Base-by-base conservation (phyloP, 2,329 filamentous ascomycete species). In the Claviceps monticola region DNA sequence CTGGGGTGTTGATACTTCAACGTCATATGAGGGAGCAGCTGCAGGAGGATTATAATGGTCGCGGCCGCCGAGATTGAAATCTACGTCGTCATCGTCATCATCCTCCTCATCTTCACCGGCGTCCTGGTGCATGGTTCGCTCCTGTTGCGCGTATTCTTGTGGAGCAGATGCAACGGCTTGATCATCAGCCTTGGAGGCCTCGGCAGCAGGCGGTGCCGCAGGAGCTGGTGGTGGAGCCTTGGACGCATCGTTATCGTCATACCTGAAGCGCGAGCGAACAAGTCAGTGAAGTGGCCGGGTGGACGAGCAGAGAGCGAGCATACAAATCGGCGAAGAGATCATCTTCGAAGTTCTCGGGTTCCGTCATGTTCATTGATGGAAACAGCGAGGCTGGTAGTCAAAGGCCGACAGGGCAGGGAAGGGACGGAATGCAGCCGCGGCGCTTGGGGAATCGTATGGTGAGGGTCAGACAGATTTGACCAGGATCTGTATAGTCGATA, bases 271-370 rank as follows among this genome's bases (percentile, higher is more conserved):
- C 29, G 48, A 5, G n/a, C 42, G 13, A 23, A 48, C 57, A 41
- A 56, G 56, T 45, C 26, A 49, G 21, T 14, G 14, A 49, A 45
- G 43, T 17, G 8, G 11, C 4, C 11, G 1, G 7, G 13, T 11
- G 5, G 47, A 13, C 14, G 26, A 8, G 7, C 26, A 21, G 13
- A 11, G 2, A 16, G 8, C 26, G 7, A 19, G 3, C 88, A 71
- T 74, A 95, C 89, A 95, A 80, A 71, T 95, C 90, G 62, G 89
- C 89, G 69, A 95, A 95, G 70, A 95, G 86, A 76, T 95, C 89
- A 64, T 95, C 90, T 60, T 95, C 89, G 59, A 88, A 83, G 59
- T 87, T 86, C 63, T 90, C 86, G 50, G 78, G 74, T 62, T 93
- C 88, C 47, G 86, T 81, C 87, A 91, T 93, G 61, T 57, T 29